These are phyloP conservation scores for Aspergillus texensis DNA, from an alignment of 2,329 filamentous ascomycete genomes.

Conservation along the genomic window DNA sequence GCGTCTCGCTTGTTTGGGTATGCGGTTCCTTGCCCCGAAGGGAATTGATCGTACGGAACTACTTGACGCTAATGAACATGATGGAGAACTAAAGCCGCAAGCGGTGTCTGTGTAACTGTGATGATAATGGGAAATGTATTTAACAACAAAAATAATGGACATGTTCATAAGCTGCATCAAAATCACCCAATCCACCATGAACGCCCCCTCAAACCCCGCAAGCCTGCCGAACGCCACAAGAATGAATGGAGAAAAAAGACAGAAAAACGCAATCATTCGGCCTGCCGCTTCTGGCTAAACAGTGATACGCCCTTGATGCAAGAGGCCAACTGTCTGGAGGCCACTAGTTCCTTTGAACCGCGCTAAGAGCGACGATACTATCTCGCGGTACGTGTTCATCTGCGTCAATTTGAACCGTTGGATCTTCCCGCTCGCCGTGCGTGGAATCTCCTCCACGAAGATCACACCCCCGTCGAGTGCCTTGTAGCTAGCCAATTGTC, in stretches of 20 bases:
- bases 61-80: not conserved
- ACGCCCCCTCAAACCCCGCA: not conserved
- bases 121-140: not conserved
- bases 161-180: not conserved
- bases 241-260: not conserved
- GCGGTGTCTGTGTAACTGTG: not conserved
- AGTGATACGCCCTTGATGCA: slow-evolving; percentile 26
- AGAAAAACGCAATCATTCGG: not conserved
- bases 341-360: slow-evolving; percentile 26
- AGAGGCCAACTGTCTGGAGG: slow-evolving; percentile 24
- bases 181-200: not conserved
- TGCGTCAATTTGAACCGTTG: slow-evolving; percentile 44
- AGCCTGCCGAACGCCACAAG: not conserved
- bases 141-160: not conserved
- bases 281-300: slow-evolving; percentile 16
- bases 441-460: slow-evolving; percentile 54
- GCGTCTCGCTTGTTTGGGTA: not conserved
- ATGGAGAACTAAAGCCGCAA: not conserved
- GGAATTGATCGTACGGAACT: not conserved
- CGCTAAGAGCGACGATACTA: slow-evolving; percentile 35
- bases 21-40: not conserved
- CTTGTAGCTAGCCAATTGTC: slow-evolving; percentile 52
- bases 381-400: slow-evolving; percentile 43
- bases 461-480: slow-evolving; percentile 50
- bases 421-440: slow-evolving; percentile 55